Conservation (phyloP, 2,329 filamentous ascomycete species). For the Parastagonospora avenae region DNA sequence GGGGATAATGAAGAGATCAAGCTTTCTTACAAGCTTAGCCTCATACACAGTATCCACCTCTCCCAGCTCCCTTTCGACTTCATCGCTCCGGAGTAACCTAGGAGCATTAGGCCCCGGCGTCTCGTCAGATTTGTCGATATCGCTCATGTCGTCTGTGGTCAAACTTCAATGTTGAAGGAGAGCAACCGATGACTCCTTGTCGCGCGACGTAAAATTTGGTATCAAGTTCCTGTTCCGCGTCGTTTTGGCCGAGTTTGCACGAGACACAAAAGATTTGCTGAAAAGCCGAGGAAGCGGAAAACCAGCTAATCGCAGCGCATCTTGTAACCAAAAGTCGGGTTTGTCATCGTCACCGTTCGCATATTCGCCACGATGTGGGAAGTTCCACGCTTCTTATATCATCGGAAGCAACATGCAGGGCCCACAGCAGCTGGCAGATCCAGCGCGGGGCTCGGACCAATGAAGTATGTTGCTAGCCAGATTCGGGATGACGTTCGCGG, state of each 20-base stretch:
- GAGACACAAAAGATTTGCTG: too few species aligned
- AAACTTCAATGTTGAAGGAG: background rate
- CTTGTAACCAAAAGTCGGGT: slow-evolving; percentile 21
- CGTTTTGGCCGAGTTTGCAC: background rate
- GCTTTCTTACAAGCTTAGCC: slow-evolving; percentile 65
- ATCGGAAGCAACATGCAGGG: slow-evolving; percentile 10
- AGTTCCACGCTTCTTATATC: slow-evolving; percentile 24
- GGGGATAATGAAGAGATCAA: slow-evolving; percentile 69
- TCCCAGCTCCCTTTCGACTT: slow-evolving; percentile 31
- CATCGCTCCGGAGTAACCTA: slow-evolving; percentile 25
- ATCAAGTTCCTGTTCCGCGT: background rate
- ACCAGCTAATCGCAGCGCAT: slow-evolving; percentile 4
- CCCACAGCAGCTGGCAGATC: slow-evolving; percentile 15
- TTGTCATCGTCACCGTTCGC: slow-evolving; percentile 22
- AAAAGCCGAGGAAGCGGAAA: background rate
- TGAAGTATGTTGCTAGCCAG: slow-evolving; percentile 19
- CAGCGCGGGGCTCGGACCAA: slow-evolving; percentile 33
- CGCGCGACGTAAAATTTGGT: background rate
- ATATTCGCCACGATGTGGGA: slow-evolving; percentile 15
- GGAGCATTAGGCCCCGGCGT: slow-evolving; percentile 11
- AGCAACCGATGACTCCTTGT: slow-evolving; percentile 6
- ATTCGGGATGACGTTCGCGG: slow-evolving; percentile 25
- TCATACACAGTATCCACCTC: slow-evolving; percentile 51
- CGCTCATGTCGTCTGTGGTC: slow-evolving; percentile 26
- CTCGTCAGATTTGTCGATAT: slow-evolving; percentile 31